Evolutionary conservation across 2,329 filamentous ascomycete species (phyloP), one percentile per base, ranked within the genome.

Genomic region (Epichloe amarillans): DNA sequence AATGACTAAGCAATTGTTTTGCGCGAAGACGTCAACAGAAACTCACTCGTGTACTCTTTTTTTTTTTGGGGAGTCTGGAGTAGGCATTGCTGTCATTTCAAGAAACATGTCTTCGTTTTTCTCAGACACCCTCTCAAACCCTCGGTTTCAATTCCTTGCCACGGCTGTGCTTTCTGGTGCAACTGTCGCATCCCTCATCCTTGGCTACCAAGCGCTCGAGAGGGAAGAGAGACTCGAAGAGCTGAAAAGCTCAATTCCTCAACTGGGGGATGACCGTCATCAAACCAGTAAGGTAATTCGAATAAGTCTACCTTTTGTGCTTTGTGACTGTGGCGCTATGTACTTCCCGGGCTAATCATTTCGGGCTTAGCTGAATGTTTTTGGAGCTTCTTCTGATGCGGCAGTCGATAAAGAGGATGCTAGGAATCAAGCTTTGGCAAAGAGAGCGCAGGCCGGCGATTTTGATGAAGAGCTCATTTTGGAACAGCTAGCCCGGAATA

Each of bases 401-500:
- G 61, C 66, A 14, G 61, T 69, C 40, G 79, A 81, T 60, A 77
- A 77, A 56, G 81, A 84, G 62, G 81, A 84, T 62, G 67, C 73
- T 21, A 74, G 79, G 30, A 80, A 80, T 60, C 71, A 76, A 52
- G 71, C 70, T 3, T 70, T 84, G 14, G 81, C 80, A 2, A 70
- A 71, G 36, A 73, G 80, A 17, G 81, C 81, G 0, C 79, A 80
- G 55, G 72, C 71, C 11, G 81, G 80, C 48, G 78, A 83, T 62
- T 84, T 80, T 58, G 79, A 83, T 60, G 78, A 83, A 59, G 90
- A 93, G 60, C 77, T 98, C 42, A 91, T 97, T 52, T 77, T 95
- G 45, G 93, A 98, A 69, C 93, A 98, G 66, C 78, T 98, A 12
- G 90, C 91, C 2, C 83, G 93, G 47, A 97, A 96, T 65, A 80